Evolutionary conservation across 73 alveolate genomes (phyloP), one percentile per base, ranked within the genome.

Genomic region (Stentor coeruleus): DNA sequence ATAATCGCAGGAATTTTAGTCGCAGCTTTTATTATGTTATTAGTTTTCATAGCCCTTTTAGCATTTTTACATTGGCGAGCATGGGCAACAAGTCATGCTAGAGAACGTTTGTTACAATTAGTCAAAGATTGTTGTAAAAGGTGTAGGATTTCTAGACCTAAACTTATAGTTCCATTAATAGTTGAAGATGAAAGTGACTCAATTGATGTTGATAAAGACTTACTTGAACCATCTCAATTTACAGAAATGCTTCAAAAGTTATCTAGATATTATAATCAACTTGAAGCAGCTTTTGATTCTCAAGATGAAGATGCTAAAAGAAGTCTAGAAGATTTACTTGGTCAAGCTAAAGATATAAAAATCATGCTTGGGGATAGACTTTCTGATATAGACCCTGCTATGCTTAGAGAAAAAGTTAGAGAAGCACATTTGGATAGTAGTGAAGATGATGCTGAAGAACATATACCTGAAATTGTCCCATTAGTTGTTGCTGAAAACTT

Each of bases 141-240:
- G 79, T 74, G 82, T 26, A 77, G 74, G 81, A 33, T 31, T 42
- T 55, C 26, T 6, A 3, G n/a, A 38, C 35, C 3, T 74, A 14
- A 28, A 39, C 35, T 37, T 26, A 37, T 38, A 3, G 85, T 74
- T 83, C 58, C 35, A 38, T 38, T 31, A 76, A 74, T 74, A 41
- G 86, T 66, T 6, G 86, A 75, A n/a, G 86, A 75, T 84, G 82
- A 76, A 3, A 33, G 37, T 15, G 82, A 75, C 39, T 75, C 86
- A 1, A 58, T 86, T 74, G 85, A 86, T 76, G 84, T 88, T 39
- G 93, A 87, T 84, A 35, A 83, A 31, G 81, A 87, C 39, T 83
- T 84, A 3, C 83, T 87, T 66, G 58, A 84, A 30, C 81, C 82
- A 80, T 59, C 85, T 0, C 85, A 77, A 3, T 35, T 77, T 30